Evolutionary conservation across 805 yeast species (phyloP).

Genomic region (Lachancea cidri): DNA sequence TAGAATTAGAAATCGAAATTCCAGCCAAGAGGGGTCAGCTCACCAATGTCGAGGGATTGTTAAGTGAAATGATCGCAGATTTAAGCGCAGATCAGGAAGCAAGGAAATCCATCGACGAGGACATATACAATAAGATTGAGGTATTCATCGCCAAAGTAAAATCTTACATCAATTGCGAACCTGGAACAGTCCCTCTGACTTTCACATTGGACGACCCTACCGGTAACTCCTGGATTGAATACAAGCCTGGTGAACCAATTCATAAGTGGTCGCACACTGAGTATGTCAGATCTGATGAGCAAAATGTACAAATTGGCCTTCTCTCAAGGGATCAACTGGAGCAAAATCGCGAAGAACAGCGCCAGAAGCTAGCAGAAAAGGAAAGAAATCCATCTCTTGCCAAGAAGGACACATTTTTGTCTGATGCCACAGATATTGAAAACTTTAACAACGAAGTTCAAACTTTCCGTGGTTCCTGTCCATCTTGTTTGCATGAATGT

Average conservation of each 20-base stretch:
- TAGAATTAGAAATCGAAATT: constrained; percentile 85
- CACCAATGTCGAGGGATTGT: constrained; percentile 86
- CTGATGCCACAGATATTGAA: constrained; percentile 76
- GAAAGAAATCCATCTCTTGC: constrained; percentile 29
- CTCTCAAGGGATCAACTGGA: constrained; percentile 54
- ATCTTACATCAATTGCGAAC: constrained; percentile 58
- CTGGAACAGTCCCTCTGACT: constrained; percentile 67
- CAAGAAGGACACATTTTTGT: constrained; percentile 45
- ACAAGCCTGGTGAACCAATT: constrained; percentile 75
- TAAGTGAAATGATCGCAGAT: constrained; percentile 79
- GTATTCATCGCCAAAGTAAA: constrained; percentile 58
- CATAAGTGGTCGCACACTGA: constrained; percentile 87
- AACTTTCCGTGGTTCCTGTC: constrained; percentile 87
- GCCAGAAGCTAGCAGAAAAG: constrained; percentile 34
- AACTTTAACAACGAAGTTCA: constrained; percentile 88
- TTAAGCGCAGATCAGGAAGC: constrained; percentile 74
- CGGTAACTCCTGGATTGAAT: constrained; percentile 96
- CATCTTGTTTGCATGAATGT: constrained; percentile 71
- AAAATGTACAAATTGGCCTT: constrained; percentile 78
- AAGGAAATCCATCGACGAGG: constrained; percentile 72
- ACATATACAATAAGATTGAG: constrained; percentile 67
- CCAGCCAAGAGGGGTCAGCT: constrained; percentile 94
- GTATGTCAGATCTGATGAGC: constrained; percentile 81
- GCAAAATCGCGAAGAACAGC: constrained; percentile 33
- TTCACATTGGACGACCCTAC: constrained; percentile 86